Percentiles rank a stretch among this genome's conserved stretches.
Evolutionary conservation across 2,329 filamentous ascomycete genomes (phyloP).

Genomic region (Harringtonia lauricola): DNA sequence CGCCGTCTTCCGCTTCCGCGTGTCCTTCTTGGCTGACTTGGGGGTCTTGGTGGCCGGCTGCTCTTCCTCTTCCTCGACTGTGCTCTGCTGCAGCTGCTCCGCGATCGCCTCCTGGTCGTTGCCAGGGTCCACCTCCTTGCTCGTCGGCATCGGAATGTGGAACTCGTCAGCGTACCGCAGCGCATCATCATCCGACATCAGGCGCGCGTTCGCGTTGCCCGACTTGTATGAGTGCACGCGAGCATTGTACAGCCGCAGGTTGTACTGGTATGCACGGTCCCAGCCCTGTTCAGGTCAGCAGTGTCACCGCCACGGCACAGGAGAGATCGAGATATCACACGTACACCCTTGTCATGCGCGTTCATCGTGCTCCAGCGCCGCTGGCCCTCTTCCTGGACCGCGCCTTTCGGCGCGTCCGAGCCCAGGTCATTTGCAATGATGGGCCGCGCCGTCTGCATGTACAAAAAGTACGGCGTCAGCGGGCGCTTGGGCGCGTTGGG

Average conservation of each 20-base stretch:
- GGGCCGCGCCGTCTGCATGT: conserved; percentile 77
- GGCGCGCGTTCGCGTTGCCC: conserved; percentile 45
- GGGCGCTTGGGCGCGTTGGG: conserved; percentile 93
- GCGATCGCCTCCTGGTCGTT: conserved; percentile 47
- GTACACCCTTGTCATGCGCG: conserved; percentile 55
- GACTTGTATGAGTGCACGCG: conserved; percentile 54
- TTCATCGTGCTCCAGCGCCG: conserved; percentile 74
- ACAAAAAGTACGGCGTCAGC: conserved; percentile 89
- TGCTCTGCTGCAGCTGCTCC: conserved; percentile 42
- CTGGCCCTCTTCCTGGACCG: conserved; percentile 79
- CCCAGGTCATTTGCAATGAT: conserved; percentile 74
- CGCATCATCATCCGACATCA: conserved; percentile 51
- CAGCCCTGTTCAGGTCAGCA: conserved; percentile 30
- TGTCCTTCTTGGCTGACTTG: conserved; percentile 37
- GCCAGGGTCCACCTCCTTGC: conserved; percentile 31
- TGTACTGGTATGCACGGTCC: conserved; percentile 58
- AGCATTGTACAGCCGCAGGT: conserved; percentile 54
- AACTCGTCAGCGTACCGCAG: conserved; percentile 48
- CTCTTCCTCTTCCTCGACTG: conserved; percentile 31
- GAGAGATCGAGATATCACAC: conserved; percentile 14
- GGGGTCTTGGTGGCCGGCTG: conserved; percentile 42
- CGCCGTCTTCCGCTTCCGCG: conserved; percentile 46
- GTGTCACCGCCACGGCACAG: no score
- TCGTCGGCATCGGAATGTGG: conserved; percentile 40
- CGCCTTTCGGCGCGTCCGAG: conserved; percentile 66